A percentile compares a stretch with the other conserved stretches of the same genome.
Conservation (phyloP, 768 basidiomycete genomes). For the Sporobolomyces pararoseus region DNA sequence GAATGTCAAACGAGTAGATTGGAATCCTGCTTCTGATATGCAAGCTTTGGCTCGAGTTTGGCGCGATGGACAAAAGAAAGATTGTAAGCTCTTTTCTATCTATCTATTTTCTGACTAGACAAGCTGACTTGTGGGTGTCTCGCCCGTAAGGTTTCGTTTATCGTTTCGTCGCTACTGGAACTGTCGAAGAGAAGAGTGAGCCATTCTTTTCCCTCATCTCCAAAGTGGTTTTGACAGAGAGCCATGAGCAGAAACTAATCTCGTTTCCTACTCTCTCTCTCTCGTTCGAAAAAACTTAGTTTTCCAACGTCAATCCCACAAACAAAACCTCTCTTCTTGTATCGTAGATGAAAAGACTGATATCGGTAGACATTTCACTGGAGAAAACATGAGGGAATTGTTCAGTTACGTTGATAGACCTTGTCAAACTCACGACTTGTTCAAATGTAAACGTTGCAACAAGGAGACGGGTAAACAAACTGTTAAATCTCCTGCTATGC, state of each 20-base stretch:
- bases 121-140: neutral
- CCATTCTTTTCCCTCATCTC: neutral
- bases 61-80: conserved; percentile 99
- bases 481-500: conserved; percentile 73
- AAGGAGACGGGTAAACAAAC: conserved; percentile 75
- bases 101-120: too few relatives aligned
- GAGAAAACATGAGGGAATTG: conserved; percentile 79
- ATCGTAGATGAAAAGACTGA: conserved; percentile 97
- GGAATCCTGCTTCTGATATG: conserved; percentile 98
- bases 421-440: conserved; percentile 80
- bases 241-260: too few relatives aligned
- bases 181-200: conserved; percentile 43
- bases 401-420: conserved; percentile 78
- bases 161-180: conserved; percentile 80
- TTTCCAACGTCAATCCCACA: conserved; percentile 92
- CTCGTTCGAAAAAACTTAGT: conserved; percentile 56
- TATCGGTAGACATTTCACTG: conserved; percentile 87
- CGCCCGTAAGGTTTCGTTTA: conserved; percentile 78
- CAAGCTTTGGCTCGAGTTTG: conserved; percentile 97
- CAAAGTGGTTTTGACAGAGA: neutral
- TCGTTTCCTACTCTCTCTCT: neutral
- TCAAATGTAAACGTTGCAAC: conserved; percentile 91
- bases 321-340: conserved; percentile 94
- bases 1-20: too few relatives aligned
- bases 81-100: conserved; percentile 60